A percentile compares a stretch with the other conserved stretches of the same genome.
Evolutionary conservation across 176 grass and related monocot genomes (phyloP).

Genomic region (Eragrostis curvula): DNA sequence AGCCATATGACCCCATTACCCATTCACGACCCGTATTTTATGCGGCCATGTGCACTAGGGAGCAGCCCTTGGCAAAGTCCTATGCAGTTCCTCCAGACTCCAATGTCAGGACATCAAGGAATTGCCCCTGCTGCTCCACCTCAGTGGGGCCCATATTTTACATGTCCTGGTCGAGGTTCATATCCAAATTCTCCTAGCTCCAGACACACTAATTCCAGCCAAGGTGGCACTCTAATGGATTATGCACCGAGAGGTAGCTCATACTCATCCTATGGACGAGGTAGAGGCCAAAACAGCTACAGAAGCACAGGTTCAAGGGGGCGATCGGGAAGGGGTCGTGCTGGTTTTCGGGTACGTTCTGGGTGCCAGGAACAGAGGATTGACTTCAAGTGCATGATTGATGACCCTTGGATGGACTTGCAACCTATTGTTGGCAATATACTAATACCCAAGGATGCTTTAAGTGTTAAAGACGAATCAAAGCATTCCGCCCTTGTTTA

Average conservation of each 20-base stretch:
- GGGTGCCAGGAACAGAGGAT: neutral
- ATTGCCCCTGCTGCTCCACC: slow-evolving; percentile 23
- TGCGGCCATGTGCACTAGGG: neutral
- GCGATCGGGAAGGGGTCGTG: neutral
- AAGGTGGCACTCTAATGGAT: neutral
- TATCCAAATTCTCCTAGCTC: slow-evolving; percentile 35
- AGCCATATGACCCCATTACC: slow-evolving; percentile 11
- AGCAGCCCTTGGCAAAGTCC: slow-evolving; percentile 18
- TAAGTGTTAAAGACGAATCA: neutral
- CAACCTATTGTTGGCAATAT: slow-evolving; percentile 45
- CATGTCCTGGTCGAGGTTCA: slow-evolving; percentile 18
- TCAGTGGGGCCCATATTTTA: slow-evolving; percentile 33
- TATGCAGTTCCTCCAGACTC: slow-evolving; percentile 34
- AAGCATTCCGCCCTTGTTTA: neutral
- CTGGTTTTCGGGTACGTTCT: slow-evolving; percentile 6
- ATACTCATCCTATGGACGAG: slow-evolving; percentile 11
- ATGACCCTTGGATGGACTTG: slow-evolving; percentile 51
- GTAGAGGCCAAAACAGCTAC: slow-evolving; percentile 34
- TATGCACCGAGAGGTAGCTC: slow-evolving; percentile 18
- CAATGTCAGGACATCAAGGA: slow-evolving; percentile 36
- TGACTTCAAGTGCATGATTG: slow-evolving; percentile 25
- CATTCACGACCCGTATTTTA: neutral
- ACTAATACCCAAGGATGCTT: slow-evolving; percentile 28
- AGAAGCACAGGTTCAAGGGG: slow-evolving; percentile 18
- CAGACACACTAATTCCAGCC: slow-evolving; percentile 18